A percentile compares a stretch with the other conserved stretches of the same genome.
Conservation (phyloP, 2,329 filamentous ascomycete genomes). For the Aspergillus viridinutans region DNA sequence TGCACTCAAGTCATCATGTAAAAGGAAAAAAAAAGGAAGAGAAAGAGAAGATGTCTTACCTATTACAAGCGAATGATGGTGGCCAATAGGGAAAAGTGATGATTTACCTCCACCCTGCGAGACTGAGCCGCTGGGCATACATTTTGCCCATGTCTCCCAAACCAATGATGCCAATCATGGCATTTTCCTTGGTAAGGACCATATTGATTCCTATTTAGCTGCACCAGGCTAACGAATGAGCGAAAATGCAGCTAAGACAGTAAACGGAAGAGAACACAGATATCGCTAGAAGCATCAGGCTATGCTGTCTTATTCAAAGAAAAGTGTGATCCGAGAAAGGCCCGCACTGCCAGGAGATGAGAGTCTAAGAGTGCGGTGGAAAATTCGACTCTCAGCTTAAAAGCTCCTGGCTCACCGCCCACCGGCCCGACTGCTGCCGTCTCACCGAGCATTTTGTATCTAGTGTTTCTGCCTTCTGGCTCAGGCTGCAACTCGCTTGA, state of each 20-base stretch:
- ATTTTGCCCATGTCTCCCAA: conserved; percentile 99
- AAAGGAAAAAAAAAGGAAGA: conserved; percentile 14
- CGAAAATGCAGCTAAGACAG: not conserved
- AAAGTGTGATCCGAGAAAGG: not conserved
- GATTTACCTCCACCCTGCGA: conserved; percentile 80
- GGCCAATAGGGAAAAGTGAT: not conserved
- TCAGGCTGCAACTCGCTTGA: conserved; percentile 29
- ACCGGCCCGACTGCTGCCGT: conserved; percentile 25
- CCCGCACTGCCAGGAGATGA: not conserved
- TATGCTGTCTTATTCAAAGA: not conserved
- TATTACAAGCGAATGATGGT: conserved; percentile 23
- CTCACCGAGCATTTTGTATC: not conserved
- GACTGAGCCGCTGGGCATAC: conserved; percentile 85
- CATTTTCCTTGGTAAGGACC: conserved; percentile 55
- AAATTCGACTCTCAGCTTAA: conserved; percentile 24
- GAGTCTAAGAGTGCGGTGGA: not conserved
- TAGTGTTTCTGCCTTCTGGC: not conserved
- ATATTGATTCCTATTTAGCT: conserved; percentile 14
- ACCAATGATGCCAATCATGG: conserved; percentile 88
- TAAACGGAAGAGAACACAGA: not conserved
- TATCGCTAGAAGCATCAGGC: not conserved
- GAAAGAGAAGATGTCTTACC: conserved; percentile 19
- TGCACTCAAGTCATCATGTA: conserved; percentile 99
- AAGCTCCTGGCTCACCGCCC: conserved; percentile 22
- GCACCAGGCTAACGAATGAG: not conserved